Percentiles rank a stretch among this genome's conserved stretches.
Evolutionary conservation across 179 eudicot genomes (phyloP).

Genomic region (Drosera spatulata): DNA sequence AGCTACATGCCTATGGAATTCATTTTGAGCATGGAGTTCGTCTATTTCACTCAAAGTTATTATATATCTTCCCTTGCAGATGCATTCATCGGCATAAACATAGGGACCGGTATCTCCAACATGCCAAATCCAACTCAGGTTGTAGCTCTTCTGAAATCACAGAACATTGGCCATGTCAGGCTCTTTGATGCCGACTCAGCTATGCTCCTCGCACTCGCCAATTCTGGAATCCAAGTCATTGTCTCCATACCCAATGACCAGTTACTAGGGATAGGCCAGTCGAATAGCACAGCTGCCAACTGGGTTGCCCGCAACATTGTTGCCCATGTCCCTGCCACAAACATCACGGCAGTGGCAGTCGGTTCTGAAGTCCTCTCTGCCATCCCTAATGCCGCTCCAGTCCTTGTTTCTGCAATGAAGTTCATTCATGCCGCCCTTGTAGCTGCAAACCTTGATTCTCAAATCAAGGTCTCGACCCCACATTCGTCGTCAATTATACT

Average conservation of each 20-base stretch:
- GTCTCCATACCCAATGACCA: slow-evolving; percentile 65
- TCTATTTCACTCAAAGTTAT: no score
- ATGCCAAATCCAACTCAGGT: slow-evolving; percentile 30
- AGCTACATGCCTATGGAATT: no score
- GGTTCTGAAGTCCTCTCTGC: slow-evolving; percentile 73
- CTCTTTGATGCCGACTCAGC: slow-evolving; percentile 28
- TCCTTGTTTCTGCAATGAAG: slow-evolving; percentile 12
- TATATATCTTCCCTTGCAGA: slow-evolving; percentile 13
- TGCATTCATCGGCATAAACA: slow-evolving; percentile 28
- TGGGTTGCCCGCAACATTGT: slow-evolving; percentile 68
- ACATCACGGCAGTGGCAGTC: slow-evolving; percentile 66
- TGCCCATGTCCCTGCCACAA: slow-evolving; percentile 60
- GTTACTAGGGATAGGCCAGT: slow-evolving; percentile 67
- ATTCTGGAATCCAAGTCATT: slow-evolving; percentile 42
- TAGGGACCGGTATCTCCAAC: slow-evolving; percentile 28
- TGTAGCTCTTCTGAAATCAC: slow-evolving; percentile 28
- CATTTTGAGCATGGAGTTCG: no score
- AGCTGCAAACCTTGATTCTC: slow-evolving; percentile 37
- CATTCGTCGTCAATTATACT: slow-evolving; percentile 64
- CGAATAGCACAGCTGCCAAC: slow-evolving; percentile 66
- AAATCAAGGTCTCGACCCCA: slow-evolving; percentile 42
- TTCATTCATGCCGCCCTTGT: slow-evolving; percentile 77
- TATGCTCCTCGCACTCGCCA: slow-evolving; percentile 31
- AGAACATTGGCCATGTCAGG: slow-evolving; percentile 29
- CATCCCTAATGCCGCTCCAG: slow-evolving; percentile 57